These are phyloP conservation scores for Lomentospora prolificans DNA, from an alignment of 2,329 filamentous ascomycete genomes.

Conservation along the genomic window DNA sequence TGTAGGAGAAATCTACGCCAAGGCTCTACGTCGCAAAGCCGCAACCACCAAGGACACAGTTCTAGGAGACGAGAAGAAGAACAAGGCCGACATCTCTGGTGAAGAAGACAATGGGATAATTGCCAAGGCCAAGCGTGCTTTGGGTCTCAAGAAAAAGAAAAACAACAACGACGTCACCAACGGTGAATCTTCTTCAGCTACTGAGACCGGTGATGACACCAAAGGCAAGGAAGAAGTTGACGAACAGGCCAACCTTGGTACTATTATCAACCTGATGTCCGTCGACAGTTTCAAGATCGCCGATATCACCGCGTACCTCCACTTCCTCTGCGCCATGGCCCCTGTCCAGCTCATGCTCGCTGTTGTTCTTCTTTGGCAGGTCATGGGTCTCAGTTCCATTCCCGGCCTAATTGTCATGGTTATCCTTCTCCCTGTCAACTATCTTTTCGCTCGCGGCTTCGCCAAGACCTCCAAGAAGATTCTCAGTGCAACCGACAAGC, in stretches of 20 bases:
- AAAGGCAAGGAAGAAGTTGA: conserved; percentile 36
- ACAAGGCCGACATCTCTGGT: conserved; percentile 26
- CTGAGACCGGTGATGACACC: conserved; percentile 23
- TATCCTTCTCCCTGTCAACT: conserved; percentile 80
- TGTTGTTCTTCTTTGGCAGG: conserved; percentile 71
- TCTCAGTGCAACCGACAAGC: conserved; percentile 84
- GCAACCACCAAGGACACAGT: conserved; percentile 67
- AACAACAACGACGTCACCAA: conserved; percentile 16
- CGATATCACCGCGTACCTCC: conserved; percentile 87
- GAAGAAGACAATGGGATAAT: conserved; percentile 29
- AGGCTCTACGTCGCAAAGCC: conserved; percentile 84
- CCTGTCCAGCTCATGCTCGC: conserved; percentile 81
- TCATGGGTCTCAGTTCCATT: conserved; percentile 87
- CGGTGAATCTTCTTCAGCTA: conserved; percentile 25
- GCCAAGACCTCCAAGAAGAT: conserved; percentile 81
- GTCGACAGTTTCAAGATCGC: conserved; percentile 98
- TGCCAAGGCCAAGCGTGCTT: conserved; percentile 41
- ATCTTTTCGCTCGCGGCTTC: conserved; percentile 79
- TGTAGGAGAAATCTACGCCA: conserved; percentile 94
- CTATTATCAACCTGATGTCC: conserved; percentile 99
- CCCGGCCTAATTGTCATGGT: conserved; percentile 88
- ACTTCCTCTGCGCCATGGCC: conserved; percentile 88
- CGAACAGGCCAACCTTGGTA: conserved; percentile 81
- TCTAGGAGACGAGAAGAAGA: conserved; percentile 49
- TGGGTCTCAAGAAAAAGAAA: conserved; percentile 45